A percentile compares a stretch with the other conserved stretches of the same genome.
Conservation (phyloP, 352 stramenopile genomes). For the Phytopythium oedochilum region DNA sequence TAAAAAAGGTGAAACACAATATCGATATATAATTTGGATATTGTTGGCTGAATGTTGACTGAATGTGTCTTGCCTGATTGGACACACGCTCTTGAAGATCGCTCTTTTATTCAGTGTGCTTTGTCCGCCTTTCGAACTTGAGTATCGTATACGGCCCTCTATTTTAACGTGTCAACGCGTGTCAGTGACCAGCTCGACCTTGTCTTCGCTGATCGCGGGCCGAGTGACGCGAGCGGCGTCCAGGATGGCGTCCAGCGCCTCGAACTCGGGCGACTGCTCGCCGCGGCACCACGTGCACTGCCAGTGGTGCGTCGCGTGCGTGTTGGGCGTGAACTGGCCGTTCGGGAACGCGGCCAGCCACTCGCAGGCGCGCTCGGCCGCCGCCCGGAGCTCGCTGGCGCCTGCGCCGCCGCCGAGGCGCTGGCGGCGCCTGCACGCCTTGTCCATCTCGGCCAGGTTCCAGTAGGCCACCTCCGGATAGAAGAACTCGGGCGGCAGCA, state of each 20-base stretch:
- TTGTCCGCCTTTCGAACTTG: too few relatives aligned
- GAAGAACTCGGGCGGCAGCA: slow-evolving; percentile 40
- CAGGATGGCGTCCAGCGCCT: slow-evolving; percentile 22
- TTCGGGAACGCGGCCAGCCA: slow-evolving; percentile 36
- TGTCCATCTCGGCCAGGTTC: slow-evolving; percentile 35
- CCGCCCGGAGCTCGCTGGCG: slow-evolving; percentile 3
- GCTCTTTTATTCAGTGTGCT: too few relatives aligned
- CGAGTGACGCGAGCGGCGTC: background rate
- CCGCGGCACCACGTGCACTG: slow-evolving; percentile 56
- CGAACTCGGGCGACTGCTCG: slow-evolving; percentile 20
- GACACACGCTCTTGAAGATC: too few relatives aligned
- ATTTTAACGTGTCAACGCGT: too few relatives aligned
- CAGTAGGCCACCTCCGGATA: slow-evolving; percentile 53
- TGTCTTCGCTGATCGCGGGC: too few relatives aligned
- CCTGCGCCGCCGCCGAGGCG: background rate
- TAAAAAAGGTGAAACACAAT: too few relatives aligned
- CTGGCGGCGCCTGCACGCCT: slow-evolving; percentile 14
- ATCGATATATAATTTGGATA: too few relatives aligned
- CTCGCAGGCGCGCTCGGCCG: slow-evolving; percentile 21
- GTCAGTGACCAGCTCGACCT: too few relatives aligned
- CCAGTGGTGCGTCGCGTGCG: slow-evolving; percentile 45
- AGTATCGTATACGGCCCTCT: too few relatives aligned
- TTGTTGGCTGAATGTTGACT: too few relatives aligned
- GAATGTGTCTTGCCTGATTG: too few relatives aligned
- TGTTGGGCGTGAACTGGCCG: slow-evolving; percentile 40